A percentile compares a stretch with the other conserved stretches of the same genome.
Evolutionary conservation across 208 protist species (phyloP).

Genomic region (Porcisia hertigi): DNA sequence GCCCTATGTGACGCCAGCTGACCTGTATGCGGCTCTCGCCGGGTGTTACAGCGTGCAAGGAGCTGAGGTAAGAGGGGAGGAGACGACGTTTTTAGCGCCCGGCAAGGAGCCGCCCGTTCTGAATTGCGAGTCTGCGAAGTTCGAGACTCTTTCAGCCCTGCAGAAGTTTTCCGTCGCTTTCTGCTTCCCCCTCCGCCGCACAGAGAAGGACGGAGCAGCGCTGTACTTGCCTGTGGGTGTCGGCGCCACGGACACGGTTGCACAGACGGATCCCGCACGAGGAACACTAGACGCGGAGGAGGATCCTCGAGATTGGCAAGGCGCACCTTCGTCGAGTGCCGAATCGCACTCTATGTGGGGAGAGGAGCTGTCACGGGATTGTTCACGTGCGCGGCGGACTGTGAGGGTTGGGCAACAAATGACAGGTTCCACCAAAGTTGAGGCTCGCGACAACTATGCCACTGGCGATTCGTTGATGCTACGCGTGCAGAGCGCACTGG

Average conservation of each 20-base stretch:
- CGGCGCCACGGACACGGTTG: neutral
- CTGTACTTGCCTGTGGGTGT: neutral
- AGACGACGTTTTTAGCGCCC: neutral
- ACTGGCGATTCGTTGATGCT: neutral
- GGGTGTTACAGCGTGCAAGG: neutral
- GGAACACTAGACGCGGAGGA: neutral
- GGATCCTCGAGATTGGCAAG: neutral
- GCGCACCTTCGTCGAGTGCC: neutral
- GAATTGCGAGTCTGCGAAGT: neutral
- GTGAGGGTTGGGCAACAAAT: neutral
- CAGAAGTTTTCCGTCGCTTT: constrained; percentile 30
- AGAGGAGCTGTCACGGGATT: neutral
- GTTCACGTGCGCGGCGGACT: neutral
- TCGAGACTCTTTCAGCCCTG: constrained; percentile 1
- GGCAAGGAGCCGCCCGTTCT: neutral
- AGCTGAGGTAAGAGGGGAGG: too few relatives aligned
- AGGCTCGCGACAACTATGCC: neutral
- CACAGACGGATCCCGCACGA: too few relatives aligned
- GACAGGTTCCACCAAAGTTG: neutral
- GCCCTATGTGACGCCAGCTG: neutral
- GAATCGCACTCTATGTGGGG: neutral
- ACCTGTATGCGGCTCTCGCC: constrained; percentile 13
- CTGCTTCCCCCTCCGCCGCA: constrained; percentile 15
- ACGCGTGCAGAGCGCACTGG: constrained; percentile 2
- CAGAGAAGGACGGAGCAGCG: neutral